Evolutionary conservation across 306 rosid genomes (phyloP).

Genomic region (Cucurbita pepo): DNA sequence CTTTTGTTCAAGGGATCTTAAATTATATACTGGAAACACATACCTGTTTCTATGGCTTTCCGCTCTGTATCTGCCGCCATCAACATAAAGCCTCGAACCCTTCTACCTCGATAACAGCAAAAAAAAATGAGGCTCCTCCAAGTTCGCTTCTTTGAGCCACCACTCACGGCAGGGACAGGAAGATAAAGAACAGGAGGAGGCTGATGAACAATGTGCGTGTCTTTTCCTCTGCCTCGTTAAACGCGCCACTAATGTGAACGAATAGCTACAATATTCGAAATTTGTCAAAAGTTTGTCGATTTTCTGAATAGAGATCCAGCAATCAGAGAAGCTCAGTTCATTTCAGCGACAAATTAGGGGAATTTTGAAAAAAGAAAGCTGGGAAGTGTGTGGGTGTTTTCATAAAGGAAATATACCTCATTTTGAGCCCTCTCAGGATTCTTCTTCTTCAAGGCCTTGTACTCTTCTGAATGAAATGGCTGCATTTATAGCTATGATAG

Average conservation of each 20-base stretch:
- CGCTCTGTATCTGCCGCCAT: slow-evolving; percentile 45
- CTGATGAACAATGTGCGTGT: not conserved
- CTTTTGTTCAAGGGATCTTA: not conserved
- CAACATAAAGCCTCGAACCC: slow-evolving; percentile 12
- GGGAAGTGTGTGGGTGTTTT: slow-evolving; percentile 11
- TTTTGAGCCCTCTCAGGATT: slow-evolving; percentile 6
- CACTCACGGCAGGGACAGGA: slow-evolving; percentile 30
- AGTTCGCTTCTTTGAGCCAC: slow-evolving; percentile 12
- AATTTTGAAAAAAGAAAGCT: slow-evolving; percentile 4
- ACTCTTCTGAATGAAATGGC: slow-evolving; percentile 36
- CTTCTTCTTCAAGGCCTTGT: not conserved
- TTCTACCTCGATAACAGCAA: not conserved
- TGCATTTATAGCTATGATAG: slow-evolving; percentile 30
- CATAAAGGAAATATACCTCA: slow-evolving; percentile 14
- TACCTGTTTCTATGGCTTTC: slow-evolving; percentile 23
- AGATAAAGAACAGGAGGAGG: not conserved
- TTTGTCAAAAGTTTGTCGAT: slow-evolving; percentile 22
- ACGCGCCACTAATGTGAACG: slow-evolving; percentile 44
- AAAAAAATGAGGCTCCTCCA: slow-evolving; percentile 19
- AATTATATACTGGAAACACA: not conserved
- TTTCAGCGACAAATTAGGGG: slow-evolving; percentile 17
- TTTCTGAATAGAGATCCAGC: slow-evolving; percentile 5
- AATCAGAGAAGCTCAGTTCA: slow-evolving; percentile 6
- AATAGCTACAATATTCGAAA: not conserved
- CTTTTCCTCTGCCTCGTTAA: slow-evolving; percentile 23